Evolutionary conservation across 345 rosid genomes (phyloP).

Genomic region (Punica granatum): DNA sequence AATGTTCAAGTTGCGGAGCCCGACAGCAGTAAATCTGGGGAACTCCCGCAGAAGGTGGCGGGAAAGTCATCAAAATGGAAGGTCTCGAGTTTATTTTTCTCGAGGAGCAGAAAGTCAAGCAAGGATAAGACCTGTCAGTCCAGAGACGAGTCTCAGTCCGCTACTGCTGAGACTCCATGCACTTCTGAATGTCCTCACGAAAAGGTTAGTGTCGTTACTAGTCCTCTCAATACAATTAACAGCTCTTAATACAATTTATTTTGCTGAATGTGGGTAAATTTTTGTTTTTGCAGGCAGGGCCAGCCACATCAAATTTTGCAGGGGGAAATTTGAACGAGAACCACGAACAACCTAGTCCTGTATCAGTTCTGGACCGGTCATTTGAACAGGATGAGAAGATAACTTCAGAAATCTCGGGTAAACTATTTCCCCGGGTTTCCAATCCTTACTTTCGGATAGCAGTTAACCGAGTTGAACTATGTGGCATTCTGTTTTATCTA

Average conservation of each 20-base stretch:
- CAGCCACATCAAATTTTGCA: slow-evolving; percentile 34
- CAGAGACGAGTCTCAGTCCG: slow-evolving; percentile 26
- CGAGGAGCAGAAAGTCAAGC: slow-evolving; percentile 51
- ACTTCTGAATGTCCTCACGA: slow-evolving; percentile 27
- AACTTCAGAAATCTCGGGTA: slow-evolving; percentile 31
- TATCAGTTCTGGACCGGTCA: slow-evolving; percentile 66
- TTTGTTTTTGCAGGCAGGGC: slow-evolving; percentile 38
- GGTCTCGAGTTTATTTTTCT: slow-evolving; percentile 79
- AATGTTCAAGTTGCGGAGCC: slow-evolving; percentile 36
- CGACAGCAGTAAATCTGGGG: slow-evolving; percentile 36
- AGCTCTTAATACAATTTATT: neutral
- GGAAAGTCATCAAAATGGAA: slow-evolving; percentile 59
- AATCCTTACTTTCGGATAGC: neutral
- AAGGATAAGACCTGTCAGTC: slow-evolving; percentile 41
- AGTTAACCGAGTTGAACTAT: neutral
- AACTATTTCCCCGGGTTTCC: neutral
- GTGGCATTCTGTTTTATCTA: neutral
- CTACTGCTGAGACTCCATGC: slow-evolving; percentile 22
- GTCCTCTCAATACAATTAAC: neutral
- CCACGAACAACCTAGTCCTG: slow-evolving; percentile 95
- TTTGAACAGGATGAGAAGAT: slow-evolving; percentile 60
- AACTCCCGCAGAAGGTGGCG: slow-evolving; percentile 40
- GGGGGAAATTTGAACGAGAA: slow-evolving; percentile 38
- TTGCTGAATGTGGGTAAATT: slow-evolving; percentile 13
- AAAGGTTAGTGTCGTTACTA: slow-evolving; percentile 14